Conservation (phyloP, 257 asterid genomes). For the Penstemon barbatus region DNA sequence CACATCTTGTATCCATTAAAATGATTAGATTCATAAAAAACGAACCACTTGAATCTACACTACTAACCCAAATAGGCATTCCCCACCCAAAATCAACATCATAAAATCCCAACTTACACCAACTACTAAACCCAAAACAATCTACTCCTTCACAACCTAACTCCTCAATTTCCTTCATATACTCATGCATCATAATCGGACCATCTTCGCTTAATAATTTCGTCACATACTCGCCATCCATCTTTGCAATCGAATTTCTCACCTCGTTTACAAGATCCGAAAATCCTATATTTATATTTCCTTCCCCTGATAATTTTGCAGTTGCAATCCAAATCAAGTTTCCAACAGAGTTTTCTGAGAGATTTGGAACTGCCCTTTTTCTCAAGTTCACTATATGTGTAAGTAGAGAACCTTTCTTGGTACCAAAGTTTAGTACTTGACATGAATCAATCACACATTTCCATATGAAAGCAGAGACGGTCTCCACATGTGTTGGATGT, state of each 20-base stretch:
- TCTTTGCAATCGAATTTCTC: slow-evolving; percentile 36
- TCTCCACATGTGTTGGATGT: slow-evolving; percentile 56
- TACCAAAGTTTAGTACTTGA: slow-evolving; percentile 23
- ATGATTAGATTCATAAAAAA: slow-evolving; percentile 58
- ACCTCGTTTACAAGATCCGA: slow-evolving; percentile 39
- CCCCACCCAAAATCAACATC: slow-evolving; percentile 84
- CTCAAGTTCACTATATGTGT: slow-evolving; percentile 72
- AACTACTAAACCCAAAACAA: slow-evolving; percentile 61
- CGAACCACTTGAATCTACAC: slow-evolving; percentile 49
- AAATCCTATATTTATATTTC: slow-evolving; percentile 12
- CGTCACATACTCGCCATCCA: slow-evolving; percentile 46
- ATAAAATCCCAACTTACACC: slow-evolving; percentile 76
- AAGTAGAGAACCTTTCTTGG: slow-evolving; percentile 41
- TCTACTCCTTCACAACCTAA: slow-evolving; percentile 43
- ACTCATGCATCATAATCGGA: slow-evolving; percentile 33
- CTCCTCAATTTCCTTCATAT: slow-evolving; percentile 52
- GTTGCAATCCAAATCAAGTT: slow-evolving; percentile 67
- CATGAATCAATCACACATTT: slow-evolving; percentile 45
- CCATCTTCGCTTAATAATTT: slow-evolving; percentile 49
- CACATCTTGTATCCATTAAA: slow-evolving; percentile 54
- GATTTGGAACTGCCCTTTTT: slow-evolving; percentile 45
- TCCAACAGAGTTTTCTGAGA: slow-evolving; percentile 46
- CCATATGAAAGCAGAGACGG: slow-evolving; percentile 75
- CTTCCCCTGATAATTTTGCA: slow-evolving; percentile 30
- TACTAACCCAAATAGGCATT: slow-evolving; percentile 67